Conservation (phyloP, 306 rosid genomes). For the Corylus avellana region DNA sequence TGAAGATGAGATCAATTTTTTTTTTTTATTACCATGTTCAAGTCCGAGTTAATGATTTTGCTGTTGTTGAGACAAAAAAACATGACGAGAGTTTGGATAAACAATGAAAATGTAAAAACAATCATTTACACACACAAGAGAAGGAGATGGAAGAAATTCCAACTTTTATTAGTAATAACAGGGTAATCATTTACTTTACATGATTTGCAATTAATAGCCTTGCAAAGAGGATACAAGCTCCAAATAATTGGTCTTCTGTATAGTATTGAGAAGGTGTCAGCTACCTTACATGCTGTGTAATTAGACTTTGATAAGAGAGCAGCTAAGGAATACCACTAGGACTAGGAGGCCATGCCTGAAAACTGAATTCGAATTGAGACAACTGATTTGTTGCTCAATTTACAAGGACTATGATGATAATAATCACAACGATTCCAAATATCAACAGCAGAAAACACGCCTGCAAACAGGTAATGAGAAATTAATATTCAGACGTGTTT, state of each 20-base stretch:
- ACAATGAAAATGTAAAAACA: not conserved
- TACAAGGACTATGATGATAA: too few relatives aligned
- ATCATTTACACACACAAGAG: not conserved
- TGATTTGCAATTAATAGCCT: too few relatives aligned
- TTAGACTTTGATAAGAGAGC: not conserved
- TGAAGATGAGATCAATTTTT: conserved; percentile 42
- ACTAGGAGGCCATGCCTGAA: not conserved
- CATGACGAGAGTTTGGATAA: not conserved
- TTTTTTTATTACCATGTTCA: conserved; percentile 59
- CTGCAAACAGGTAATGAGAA: too few relatives aligned
- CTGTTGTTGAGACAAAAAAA: conserved; percentile 11
- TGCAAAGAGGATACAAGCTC: not conserved
- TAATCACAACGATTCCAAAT: too few relatives aligned
- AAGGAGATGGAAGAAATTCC: not conserved
- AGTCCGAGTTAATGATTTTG: conserved; percentile 50
- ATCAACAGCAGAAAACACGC: too few relatives aligned
- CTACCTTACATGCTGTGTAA: not conserved
- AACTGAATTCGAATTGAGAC: not conserved
- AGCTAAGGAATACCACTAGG: not conserved
- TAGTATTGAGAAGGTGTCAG: not conserved
- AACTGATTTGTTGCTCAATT: too few relatives aligned
- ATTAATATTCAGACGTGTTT: too few relatives aligned
- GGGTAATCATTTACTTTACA: too few relatives aligned
- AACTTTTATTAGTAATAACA: not conserved
- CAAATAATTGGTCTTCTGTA: not conserved